These are phyloP conservation scores for Leptographium procerum DNA, from an alignment of 2,329 filamentous ascomycete genomes.

Conservation along the genomic window DNA sequence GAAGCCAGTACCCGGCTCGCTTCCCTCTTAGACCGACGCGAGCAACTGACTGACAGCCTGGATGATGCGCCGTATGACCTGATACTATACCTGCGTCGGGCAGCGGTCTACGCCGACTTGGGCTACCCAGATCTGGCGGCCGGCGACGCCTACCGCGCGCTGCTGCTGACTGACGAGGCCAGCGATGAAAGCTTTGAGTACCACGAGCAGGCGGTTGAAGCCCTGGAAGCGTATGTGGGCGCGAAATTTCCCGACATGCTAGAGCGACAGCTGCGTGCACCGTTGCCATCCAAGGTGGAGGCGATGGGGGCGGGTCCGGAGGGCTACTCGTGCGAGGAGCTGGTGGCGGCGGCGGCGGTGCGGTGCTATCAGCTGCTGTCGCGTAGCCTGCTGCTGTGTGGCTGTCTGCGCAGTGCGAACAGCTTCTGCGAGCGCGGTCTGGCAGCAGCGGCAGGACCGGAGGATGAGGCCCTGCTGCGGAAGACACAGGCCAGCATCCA, in stretches of 20 bases:
- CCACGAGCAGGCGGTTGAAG: constrained; percentile 53
- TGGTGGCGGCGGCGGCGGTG: constrained; percentile 39
- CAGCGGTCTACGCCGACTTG: constrained; percentile 57
- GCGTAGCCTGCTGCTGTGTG: constrained; percentile 48
- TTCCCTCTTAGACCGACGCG: constrained; percentile 35
- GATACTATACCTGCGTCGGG: constrained; percentile 57
- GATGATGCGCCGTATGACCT: constrained; percentile 45
- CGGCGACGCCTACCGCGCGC: constrained; percentile 79
- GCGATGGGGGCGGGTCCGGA: constrained; percentile 20
- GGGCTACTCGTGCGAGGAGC: constrained; percentile 18
- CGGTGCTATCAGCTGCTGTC: constrained; percentile 49
- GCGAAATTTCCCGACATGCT: constrained; percentile 6
- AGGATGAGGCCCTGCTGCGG: constrained; percentile 43
- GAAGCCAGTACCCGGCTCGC: background rate
- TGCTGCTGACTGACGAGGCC: constrained; percentile 77
- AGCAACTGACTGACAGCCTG: constrained; percentile 44
- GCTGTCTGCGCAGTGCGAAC: constrained; percentile 56
- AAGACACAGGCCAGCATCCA: constrained; percentile 41
- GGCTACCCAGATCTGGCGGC: constrained; percentile 84
- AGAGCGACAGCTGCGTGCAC: background rate
- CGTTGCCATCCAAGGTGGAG: constrained; percentile 21
- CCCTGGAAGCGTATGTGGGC: constrained; percentile 30
- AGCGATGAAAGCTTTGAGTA: constrained; percentile 73
- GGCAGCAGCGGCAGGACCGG: constrained; percentile 38
- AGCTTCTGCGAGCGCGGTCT: constrained; percentile 55